phyloP scores from a whole-genome alignment of 73 alveolate genomes.

The Paramecium octaurelia region DNA sequence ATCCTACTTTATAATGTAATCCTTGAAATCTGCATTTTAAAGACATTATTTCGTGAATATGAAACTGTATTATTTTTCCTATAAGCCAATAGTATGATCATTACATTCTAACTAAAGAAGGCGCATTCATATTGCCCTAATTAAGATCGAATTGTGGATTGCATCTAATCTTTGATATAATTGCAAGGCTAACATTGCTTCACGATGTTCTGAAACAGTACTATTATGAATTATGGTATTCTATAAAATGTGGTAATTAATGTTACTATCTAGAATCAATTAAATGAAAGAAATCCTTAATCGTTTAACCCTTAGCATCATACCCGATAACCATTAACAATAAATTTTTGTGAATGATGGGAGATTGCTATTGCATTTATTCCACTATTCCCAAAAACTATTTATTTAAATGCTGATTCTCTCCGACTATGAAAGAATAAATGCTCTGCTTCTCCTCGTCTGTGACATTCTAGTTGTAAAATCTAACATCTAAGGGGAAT shows the following conservation, averaged over 20 bases:
- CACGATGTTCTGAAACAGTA: not conserved
- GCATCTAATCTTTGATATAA: not conserved
- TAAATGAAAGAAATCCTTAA: not conserved
- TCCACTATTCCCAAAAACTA: not conserved
- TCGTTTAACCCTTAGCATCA: not conserved
- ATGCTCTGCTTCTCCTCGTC: not conserved
- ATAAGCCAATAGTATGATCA: not conserved
- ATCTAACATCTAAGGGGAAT: not conserved
- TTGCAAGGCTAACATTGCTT: not conserved
- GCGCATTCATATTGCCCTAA: not conserved
- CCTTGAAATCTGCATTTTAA: not conserved
- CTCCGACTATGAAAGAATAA: not conserved
- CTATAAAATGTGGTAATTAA: not conserved
- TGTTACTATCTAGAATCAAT: not conserved
- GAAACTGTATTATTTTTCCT: not conserved
- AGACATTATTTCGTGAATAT: not conserved
- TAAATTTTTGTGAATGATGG: not conserved
- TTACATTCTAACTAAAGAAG: not conserved
- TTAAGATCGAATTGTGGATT: not conserved
- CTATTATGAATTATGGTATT: not conserved
- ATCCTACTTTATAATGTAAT: not conserved
- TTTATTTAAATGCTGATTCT: not conserved
- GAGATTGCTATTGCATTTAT: not conserved
- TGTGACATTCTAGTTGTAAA: slow-evolving; percentile 6
- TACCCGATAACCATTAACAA: not conserved